Evolutionary conservation across 208 protist genomes (phyloP).

Genomic region (Trypanosoma caninum): DNA sequence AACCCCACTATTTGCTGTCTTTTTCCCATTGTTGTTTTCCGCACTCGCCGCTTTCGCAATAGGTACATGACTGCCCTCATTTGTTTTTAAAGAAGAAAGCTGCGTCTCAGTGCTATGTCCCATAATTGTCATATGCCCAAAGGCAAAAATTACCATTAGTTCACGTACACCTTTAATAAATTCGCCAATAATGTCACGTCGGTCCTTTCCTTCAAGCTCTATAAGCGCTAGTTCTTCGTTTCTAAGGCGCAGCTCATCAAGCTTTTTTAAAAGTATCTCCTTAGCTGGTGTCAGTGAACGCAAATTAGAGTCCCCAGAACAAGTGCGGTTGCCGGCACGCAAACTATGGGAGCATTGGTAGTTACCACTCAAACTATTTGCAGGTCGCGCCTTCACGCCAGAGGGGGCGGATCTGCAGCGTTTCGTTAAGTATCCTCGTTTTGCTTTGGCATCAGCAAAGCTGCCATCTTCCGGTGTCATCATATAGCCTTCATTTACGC

Average conservation of each 20-base stretch:
- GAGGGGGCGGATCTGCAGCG: neutral
- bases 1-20: too few species aligned
- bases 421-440: neutral
- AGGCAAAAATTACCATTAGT: conserved; percentile 7
- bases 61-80: neutral
- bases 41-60: neutral
- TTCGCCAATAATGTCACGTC: conserved; percentile 9
- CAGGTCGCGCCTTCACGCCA: neutral
- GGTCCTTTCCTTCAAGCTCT: conserved; percentile 18
- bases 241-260: conserved; percentile 12
- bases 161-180: conserved; percentile 13
- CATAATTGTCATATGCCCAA: conserved; percentile 4
- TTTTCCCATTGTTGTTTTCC: too few species aligned
- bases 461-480: too few species aligned
- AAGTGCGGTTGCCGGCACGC: neutral
- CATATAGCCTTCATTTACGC: too few species aligned
- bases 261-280: conserved; percentile 3
- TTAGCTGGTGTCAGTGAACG: neutral
- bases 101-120: neutral
- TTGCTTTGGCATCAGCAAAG: neutral
- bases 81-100: neutral
- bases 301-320: neutral
- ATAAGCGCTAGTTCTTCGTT: conserved; percentile 19
- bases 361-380: neutral
- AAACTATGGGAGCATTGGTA: neutral